These are phyloP conservation scores for Russula lepida DNA, from an alignment of 768 basidiomycete genomes.

Conservation along the genomic window DNA sequence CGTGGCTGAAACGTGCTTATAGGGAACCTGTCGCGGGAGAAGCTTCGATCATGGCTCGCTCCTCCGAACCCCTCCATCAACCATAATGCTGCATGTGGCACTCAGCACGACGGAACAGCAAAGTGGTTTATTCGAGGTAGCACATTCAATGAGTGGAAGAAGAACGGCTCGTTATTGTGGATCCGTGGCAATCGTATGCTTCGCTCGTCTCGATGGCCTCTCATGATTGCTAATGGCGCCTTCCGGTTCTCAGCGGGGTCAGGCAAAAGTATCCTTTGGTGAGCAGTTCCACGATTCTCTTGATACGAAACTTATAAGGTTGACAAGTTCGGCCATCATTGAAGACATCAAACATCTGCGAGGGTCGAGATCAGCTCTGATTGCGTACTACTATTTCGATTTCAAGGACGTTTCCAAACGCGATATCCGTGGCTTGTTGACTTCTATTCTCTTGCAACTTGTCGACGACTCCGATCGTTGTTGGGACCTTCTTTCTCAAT, in stretches of 20 bases:
- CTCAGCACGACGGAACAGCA: background rate
- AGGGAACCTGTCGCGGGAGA: background rate
- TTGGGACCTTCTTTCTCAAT: no score
- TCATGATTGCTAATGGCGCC: background rate
- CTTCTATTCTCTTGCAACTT: background rate
- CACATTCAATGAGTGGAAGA: no score
- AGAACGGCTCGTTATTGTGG: no score
- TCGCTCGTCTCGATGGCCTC: no score
- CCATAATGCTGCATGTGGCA: background rate
- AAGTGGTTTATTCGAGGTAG: no score
- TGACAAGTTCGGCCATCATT: background rate
- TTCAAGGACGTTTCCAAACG: background rate
- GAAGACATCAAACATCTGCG: background rate
- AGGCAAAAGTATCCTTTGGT: conserved; percentile 6
- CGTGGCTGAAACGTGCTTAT: background rate
- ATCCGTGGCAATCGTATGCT: no score
- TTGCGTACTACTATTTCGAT: no score
- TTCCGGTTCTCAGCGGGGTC: no score
- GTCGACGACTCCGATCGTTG: background rate
- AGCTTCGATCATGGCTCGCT: background rate
- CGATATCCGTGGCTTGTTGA: background rate
- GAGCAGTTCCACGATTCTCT: background rate
- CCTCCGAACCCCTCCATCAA: background rate
- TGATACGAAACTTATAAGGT: background rate
- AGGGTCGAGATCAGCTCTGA: background rate